Evolutionary conservation across 2,329 filamentous ascomycete species (phyloP).

Genomic region (Ophidiomyces ophidiicola): DNA sequence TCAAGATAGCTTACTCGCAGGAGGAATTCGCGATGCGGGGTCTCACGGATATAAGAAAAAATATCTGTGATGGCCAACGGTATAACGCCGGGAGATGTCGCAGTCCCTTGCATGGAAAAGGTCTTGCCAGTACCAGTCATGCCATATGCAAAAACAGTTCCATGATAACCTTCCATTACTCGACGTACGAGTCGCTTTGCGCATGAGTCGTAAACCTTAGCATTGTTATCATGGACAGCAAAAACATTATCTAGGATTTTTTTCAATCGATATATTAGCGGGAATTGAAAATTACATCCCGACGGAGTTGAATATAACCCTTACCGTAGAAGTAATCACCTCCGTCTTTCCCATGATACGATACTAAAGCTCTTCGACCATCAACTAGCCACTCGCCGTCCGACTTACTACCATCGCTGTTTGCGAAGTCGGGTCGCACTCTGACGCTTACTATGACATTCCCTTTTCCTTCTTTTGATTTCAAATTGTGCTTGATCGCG

Average conservation of each 20-base stretch:
- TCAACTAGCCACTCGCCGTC: slow-evolving; percentile 90
- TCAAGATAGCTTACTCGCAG: slow-evolving; percentile 94
- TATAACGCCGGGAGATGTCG: slow-evolving; percentile 88
- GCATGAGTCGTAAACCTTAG: slow-evolving; percentile 83
- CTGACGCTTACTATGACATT: slow-evolving; percentile 94
- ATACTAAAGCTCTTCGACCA: slow-evolving; percentile 65
- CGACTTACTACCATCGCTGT: slow-evolving; percentile 48
- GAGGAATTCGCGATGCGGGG: slow-evolving; percentile 83
- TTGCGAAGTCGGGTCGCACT: slow-evolving; percentile 68
- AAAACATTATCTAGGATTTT: slow-evolving; percentile 79
- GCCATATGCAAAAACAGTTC: slow-evolving; percentile 95
- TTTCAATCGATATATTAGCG: not conserved
- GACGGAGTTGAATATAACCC: not conserved
- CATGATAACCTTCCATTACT: slow-evolving; percentile 98
- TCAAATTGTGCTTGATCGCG: slow-evolving; percentile 22
- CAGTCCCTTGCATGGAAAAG: slow-evolving; percentile 98
- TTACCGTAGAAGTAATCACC: slow-evolving; percentile 86
- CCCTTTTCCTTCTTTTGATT: slow-evolving; percentile 63
- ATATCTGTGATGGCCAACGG: slow-evolving; percentile 96
- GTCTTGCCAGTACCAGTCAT: slow-evolving; percentile 99
- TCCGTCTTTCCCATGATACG: slow-evolving; percentile 76
- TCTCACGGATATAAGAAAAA: slow-evolving; percentile 97
- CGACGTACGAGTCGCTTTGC: slow-evolving; percentile 88
- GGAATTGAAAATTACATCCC: not conserved
- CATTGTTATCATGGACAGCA: slow-evolving; percentile 82